These are phyloP conservation scores for Penicillium bialowiezense DNA, from an alignment of 495 filamentous ascomycete genomes.

Conservation along the genomic window DNA sequence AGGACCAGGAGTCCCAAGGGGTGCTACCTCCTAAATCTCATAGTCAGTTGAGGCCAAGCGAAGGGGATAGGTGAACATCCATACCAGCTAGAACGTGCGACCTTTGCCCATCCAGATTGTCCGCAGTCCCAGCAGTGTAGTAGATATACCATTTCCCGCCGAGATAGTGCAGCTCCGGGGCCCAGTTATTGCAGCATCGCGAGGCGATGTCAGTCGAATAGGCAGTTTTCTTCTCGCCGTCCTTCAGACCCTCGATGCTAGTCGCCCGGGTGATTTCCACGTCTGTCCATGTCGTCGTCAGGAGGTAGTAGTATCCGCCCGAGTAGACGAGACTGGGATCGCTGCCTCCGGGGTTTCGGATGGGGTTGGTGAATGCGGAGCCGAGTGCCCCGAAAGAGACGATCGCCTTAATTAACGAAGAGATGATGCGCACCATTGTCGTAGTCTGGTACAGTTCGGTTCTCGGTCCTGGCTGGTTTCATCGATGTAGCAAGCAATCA, in stretches of 20 bases:
- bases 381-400: too few species aligned
- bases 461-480: too few species aligned
- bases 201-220: slow-evolving; percentile 36
- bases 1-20: slow-evolving; percentile 37
- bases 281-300: slow-evolving; percentile 46
- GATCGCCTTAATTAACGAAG: too few species aligned
- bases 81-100: slow-evolving; percentile 14
- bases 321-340: slow-evolving; percentile 50
- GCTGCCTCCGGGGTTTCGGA: slow-evolving; percentile 25
- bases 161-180: slow-evolving; percentile 52
- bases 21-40: slow-evolving; percentile 32
- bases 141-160: slow-evolving; percentile 47
- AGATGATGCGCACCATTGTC: too few species aligned
- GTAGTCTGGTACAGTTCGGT: too few species aligned
- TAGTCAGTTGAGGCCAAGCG: not conserved
- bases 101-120: slow-evolving; percentile 13
- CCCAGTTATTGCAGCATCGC: slow-evolving; percentile 54
- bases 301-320: slow-evolving; percentile 53
- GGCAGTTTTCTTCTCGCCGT: slow-evolving; percentile 44
- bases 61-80: too few species aligned
- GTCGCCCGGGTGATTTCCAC: slow-evolving; percentile 48
- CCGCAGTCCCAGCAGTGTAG: slow-evolving; percentile 25
- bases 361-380: slow-evolving; percentile 28
- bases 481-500: too few species aligned
- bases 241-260: slow-evolving; percentile 46